A percentile compares a stretch with the other conserved stretches of the same genome.
phyloP scores from a whole-genome alignment of 306 rosid species.

The Elaeagnus macrophylla region DNA sequence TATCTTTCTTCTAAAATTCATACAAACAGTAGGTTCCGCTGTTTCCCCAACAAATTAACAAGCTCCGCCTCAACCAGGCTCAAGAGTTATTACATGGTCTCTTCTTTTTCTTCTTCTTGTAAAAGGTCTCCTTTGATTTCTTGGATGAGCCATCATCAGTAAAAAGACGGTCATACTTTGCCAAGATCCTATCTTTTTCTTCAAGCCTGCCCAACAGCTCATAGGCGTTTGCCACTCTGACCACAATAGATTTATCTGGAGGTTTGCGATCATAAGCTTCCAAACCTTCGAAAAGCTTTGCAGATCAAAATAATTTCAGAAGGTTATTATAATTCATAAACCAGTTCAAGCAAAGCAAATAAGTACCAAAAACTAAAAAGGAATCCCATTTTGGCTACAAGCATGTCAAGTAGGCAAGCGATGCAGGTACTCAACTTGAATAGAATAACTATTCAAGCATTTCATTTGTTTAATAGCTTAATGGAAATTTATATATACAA shows the following conservation, averaged over 20 bases:
- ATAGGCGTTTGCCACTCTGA: conserved; percentile 70
- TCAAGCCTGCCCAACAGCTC: conserved; percentile 56
- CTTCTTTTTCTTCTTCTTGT: conserved; percentile 27
- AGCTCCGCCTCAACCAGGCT: background rate
- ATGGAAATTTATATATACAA: too few species aligned
- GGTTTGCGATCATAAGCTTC: conserved; percentile 90
- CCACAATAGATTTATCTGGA: conserved; percentile 58
- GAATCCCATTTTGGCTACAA: background rate
- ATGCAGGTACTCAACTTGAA: too few species aligned
- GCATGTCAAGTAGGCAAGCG: too few species aligned
- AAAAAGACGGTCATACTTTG: conserved; percentile 56
- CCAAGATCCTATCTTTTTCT: conserved; percentile 59
- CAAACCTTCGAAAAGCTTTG: conserved; percentile 74
- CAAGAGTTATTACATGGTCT: conserved; percentile 10
- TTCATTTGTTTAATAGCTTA: too few species aligned
- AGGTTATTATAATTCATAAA: conserved; percentile 16
- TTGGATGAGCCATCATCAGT: conserved; percentile 21
- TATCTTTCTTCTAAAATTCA: background rate
- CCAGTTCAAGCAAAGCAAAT: background rate
- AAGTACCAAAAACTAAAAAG: background rate
- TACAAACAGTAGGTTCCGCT: background rate
- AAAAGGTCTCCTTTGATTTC: conserved; percentile 18
- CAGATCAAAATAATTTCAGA: conserved; percentile 19
- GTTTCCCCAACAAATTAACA: background rate
- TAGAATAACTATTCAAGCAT: too few species aligned